A percentile compares a stretch with the other conserved stretches of the same genome.
Evolutionary conservation across 192 early-diverging fungal genomes (phyloP).

Genomic region (Obelidium mucronatum): DNA sequence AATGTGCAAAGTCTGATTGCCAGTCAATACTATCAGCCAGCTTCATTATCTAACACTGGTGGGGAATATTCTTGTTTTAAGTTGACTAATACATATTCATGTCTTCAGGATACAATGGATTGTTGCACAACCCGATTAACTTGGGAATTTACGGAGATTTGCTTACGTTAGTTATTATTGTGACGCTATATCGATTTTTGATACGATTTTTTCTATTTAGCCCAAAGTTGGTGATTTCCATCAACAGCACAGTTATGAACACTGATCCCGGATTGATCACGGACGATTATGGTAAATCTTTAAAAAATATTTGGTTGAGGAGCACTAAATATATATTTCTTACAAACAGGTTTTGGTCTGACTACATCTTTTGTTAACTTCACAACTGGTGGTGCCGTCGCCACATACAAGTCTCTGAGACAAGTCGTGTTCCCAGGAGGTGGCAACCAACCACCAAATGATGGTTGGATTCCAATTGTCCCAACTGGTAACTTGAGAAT

Average conservation of each 20-base stretch:
- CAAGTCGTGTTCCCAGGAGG: constrained; percentile 2
- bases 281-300: constrained; percentile 4
- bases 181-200: no score
- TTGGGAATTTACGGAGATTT: constrained; percentile 16
- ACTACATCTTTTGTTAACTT: constrained; percentile 23
- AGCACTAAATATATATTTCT: constrained; percentile 16
- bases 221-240: constrained; percentile 16
- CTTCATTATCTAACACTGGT: constrained; percentile 14
- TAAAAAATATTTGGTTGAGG: neutral
- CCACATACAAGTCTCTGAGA: neutral
- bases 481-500: constrained; percentile 11
- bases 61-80: neutral
- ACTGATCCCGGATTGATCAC: neutral
- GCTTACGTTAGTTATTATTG: neutral
- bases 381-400: neutral
- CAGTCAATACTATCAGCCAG: constrained; percentile 18
- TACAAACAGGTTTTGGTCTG: neutral
- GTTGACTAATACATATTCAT: neutral
- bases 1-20: constrained; percentile 14
- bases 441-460: neutral
- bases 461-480: constrained; percentile 27
- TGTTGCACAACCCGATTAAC: constrained; percentile 19
- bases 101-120: constrained; percentile 21
- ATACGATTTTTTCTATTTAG: neutral
- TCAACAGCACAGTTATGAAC: constrained; percentile 16